A percentile compares a stretch with the other conserved stretches of the same genome.
Conservation (phyloP, 192 early-diverging fungal genomes). For the Backusella luteola region DNA sequence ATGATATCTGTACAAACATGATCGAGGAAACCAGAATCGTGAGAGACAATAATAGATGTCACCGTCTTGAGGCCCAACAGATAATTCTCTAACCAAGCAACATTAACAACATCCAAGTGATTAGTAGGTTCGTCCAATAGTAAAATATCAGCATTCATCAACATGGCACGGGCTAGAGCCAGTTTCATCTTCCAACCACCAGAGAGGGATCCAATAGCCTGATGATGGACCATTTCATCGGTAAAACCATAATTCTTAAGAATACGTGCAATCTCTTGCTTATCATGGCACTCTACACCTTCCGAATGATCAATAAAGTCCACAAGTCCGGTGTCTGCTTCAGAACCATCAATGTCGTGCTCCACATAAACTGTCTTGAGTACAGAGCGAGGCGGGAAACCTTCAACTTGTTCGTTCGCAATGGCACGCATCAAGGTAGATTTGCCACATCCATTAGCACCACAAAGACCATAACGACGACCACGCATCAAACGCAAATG, state of each 20-base stretch:
- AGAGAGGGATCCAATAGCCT: slow-evolving; percentile 68
- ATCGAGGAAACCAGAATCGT: slow-evolving; percentile 86
- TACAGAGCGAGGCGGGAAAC: slow-evolving; percentile 71
- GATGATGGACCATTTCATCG: slow-evolving; percentile 56
- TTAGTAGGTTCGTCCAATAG: slow-evolving; percentile 85
- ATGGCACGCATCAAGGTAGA: slow-evolving; percentile 86
- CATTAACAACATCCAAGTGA: slow-evolving; percentile 74
- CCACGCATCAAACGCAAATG: slow-evolving; percentile 63
- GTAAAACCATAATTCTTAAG: slow-evolving; percentile 68
- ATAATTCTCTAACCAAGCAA: slow-evolving; percentile 68
- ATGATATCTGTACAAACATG: slow-evolving; percentile 80
- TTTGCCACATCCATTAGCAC: slow-evolving; percentile 77
- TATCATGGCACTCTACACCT: slow-evolving; percentile 54
- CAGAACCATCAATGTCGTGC: slow-evolving; percentile 71
- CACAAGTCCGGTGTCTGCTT: slow-evolving; percentile 64
- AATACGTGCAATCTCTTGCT: slow-evolving; percentile 41
- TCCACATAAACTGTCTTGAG: slow-evolving; percentile 80
- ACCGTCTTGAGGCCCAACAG: slow-evolving; percentile 66
- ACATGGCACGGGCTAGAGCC: slow-evolving; percentile 80
- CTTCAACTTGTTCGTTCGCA: slow-evolving; percentile 77
- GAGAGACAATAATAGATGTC: slow-evolving; percentile 83
- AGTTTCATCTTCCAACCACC: slow-evolving; percentile 93
- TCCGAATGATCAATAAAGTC: slow-evolving; percentile 63
- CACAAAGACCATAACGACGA: slow-evolving; percentile 80
- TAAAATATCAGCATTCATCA: slow-evolving; percentile 81